phyloP scores from a whole-genome alignment of 1,139 yeast species.

The Saccharomyces hybrid region DNA sequence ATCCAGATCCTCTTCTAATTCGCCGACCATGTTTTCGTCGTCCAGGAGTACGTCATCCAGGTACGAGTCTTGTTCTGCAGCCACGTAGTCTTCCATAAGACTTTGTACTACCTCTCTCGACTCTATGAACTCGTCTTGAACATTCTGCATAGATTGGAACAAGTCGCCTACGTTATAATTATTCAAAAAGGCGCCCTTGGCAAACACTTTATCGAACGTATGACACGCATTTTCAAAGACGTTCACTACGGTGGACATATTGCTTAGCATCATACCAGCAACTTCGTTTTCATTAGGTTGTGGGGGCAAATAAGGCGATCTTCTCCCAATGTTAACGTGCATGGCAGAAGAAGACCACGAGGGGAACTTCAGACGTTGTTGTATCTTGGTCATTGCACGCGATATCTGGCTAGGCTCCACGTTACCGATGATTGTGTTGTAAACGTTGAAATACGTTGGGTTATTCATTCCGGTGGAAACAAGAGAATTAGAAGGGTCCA shows the following conservation, averaged over 20 bases:
- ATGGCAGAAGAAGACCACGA: constrained; percentile 83
- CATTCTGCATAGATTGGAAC: constrained; percentile 41
- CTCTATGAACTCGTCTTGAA: constrained; percentile 70
- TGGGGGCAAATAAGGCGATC: constrained; percentile 50
- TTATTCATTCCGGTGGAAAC: constrained; percentile 44
- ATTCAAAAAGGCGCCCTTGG: constrained; percentile 77
- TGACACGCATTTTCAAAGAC: constrained; percentile 59
- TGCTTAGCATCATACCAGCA: constrained; percentile 72
- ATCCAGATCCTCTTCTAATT: constrained; percentile 31
- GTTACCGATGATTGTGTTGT: constrained; percentile 70
- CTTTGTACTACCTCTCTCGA: constrained; percentile 65
- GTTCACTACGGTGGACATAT: constrained; percentile 63
- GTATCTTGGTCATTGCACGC: constrained; percentile 70
- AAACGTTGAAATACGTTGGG: constrained; percentile 58
- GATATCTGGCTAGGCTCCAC: constrained; percentile 70
- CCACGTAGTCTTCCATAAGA: constrained; percentile 65
- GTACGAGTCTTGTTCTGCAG: constrained; percentile 50
- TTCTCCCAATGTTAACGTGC: constrained; percentile 69
- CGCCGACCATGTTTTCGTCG: constrained; percentile 30
- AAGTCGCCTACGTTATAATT: constrained; percentile 53
- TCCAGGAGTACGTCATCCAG: constrained; percentile 35
- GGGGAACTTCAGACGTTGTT: constrained; percentile 71
- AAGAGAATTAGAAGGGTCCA: constrained; percentile 75
- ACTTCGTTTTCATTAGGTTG: constrained; percentile 31
- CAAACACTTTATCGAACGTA: constrained; percentile 74